Base-by-base conservation (phyloP, 2,329 filamentous ascomycete genomes). In the Pseudogymnoascus sp. region DNA sequence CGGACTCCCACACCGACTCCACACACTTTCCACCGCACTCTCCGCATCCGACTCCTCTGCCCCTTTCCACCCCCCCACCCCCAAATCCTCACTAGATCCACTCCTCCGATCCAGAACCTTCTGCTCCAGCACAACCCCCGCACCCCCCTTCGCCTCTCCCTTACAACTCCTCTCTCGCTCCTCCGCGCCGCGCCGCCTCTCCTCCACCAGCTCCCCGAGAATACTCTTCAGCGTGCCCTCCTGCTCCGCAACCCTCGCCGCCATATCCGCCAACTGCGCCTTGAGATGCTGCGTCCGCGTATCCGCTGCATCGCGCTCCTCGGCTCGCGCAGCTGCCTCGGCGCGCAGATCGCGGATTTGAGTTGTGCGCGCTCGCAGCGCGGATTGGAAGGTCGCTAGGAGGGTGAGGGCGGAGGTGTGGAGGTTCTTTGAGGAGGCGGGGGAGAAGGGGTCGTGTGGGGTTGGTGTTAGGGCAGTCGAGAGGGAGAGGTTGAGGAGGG, bases 201-300 rank as follows among this genome's bases (percentile, higher is more conserved):
- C 84, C 1, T 76, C 77, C 2, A 76, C 77, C 16, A 86, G 73
- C 64, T 82, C 80, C n/a, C 75, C 76, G 45, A 81, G 74, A n/a
- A 85, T 72, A 29, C 78, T 73, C 57, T 77, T 75, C 70, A 85
- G 82, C 2, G 75, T 75, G 5, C 73, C 68, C 68, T 87, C 83
- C 66, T 84, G 81, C 68, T 84, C 81, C 2, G 77, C 75, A 0
- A 81, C 80, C 67, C 79, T 79, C 14, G 72, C 74, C 1, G 82
- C 81, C 78, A 88, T 83, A 59, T 80, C 80, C 67, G 87, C 82
- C 0, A 88, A 77, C 71, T 87, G 84, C 68, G 79, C 77, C 71
- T 83, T 84, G 42, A 87, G 77, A 68, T 83, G 79, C 18, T 77
- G 74, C 5, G 80, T 77, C 2, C 83, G 78, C 4, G 79, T 80